Evolutionary conservation across 805 yeast genomes (phyloP).

Genomic region (Metschnikowia vanudenii): DNA sequence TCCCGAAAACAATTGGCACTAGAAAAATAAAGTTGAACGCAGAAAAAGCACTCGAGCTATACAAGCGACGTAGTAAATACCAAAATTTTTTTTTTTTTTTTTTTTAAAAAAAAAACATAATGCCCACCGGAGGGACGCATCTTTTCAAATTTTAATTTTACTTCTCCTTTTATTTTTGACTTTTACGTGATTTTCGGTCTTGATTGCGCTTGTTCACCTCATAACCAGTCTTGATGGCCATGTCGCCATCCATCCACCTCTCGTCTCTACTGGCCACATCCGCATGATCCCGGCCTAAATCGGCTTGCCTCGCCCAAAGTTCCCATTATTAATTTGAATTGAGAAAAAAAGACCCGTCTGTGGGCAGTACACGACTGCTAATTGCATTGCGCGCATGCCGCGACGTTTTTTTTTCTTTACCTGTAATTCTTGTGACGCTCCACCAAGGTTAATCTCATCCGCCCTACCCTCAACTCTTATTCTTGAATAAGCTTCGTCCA

Average conservation of each 20-base stretch:
- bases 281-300: not conserved
- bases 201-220: no score
- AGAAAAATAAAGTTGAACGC: no score
- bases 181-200: no score
- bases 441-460: not conserved
- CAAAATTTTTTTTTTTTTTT: no score
- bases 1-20: no score
- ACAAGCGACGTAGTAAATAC: no score
- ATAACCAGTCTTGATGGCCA: no score
- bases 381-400: constrained; percentile 7
- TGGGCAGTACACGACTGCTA: constrained; percentile 4
- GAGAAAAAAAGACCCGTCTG: not conserved
- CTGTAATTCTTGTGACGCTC: not conserved
- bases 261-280: not conserved
- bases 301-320: not conserved
- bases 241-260: not conserved
- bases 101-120: no score
- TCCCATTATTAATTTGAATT: not conserved
- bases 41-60: no score
- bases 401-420: constrained; percentile 6
- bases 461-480: not conserved
- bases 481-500: not conserved
- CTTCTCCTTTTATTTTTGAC: no score
- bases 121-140: no score
- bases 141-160: no score